phyloP scores from a whole-genome alignment of 768 basidiomycete genomes.

The Flagelloscypha sp. region DNA sequence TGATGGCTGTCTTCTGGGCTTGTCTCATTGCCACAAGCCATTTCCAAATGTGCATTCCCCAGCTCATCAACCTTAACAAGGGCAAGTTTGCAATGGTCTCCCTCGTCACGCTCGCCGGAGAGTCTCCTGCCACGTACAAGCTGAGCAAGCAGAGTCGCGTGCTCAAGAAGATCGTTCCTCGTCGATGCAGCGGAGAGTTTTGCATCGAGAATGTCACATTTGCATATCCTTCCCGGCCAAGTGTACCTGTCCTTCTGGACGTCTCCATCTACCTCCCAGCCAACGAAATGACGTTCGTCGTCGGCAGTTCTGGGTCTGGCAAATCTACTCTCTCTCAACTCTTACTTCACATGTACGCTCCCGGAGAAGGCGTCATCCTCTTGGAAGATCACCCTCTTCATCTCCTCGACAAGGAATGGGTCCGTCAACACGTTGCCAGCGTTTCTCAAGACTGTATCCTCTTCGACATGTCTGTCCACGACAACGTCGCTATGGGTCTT shows the following conservation, averaged over 20 bases:
- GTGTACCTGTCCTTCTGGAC: constrained; percentile 46
- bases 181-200: constrained; percentile 63
- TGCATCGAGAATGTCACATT: constrained; percentile 53
- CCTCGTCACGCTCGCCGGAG: constrained; percentile 52
- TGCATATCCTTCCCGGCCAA: constrained; percentile 66
- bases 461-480: constrained; percentile 72
- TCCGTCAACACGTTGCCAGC: constrained; percentile 58
- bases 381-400: constrained; percentile 79
- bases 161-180: constrained; percentile 63
- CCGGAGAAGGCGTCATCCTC: constrained; percentile 52
- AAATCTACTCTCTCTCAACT: constrained; percentile 66
- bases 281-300: constrained; percentile 69
- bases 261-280: constrained; percentile 65
- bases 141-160: constrained; percentile 24
- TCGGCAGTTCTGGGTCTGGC: constrained; percentile 71
- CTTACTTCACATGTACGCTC: constrained; percentile 65
- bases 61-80: constrained; percentile 66
- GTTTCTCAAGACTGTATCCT: constrained; percentile 77
- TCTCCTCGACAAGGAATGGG: constrained; percentile 65
- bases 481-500: constrained; percentile 79
- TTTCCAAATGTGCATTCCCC: constrained; percentile 80
- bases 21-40: constrained; percentile 85
- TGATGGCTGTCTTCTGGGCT: constrained; percentile 99
- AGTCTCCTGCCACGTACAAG: constrained; percentile 5
- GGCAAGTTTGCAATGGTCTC: constrained; percentile 78